phyloP scores from a whole-genome alignment of 2,329 filamentous ascomycete genomes.

The Taxawa tesnikishii region DNA sequence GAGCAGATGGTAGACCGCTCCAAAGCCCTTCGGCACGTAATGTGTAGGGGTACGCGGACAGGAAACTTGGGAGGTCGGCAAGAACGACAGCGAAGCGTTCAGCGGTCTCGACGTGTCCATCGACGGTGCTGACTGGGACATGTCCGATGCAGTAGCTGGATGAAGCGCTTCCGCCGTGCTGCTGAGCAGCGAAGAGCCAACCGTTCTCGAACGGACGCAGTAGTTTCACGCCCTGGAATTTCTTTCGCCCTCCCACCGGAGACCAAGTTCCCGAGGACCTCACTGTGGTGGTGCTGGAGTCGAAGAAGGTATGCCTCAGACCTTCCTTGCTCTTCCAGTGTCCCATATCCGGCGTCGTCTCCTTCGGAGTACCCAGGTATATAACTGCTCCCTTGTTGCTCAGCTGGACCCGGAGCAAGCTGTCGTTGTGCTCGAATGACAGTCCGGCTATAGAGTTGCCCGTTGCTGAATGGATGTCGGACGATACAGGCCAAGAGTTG shows the following conservation, averaged over 20 bases:
- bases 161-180: constrained; percentile 14
- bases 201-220: constrained; percentile 15
- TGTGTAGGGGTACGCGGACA: constrained; percentile 13
- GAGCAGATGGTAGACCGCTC: constrained; percentile 19
- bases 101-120: constrained; percentile 7
- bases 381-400: constrained; percentile 20
- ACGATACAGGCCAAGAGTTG: constrained; percentile 18
- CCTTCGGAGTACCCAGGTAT: constrained; percentile 20
- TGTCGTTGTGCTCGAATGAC: constrained; percentile 20
- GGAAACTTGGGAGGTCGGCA: constrained; percentile 17
- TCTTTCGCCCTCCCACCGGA: not conserved
- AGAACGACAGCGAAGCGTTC: constrained; percentile 15
- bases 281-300: constrained; percentile 11
- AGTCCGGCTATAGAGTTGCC: constrained; percentile 22
- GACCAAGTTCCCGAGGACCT: not conserved
- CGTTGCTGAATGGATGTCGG: constrained; percentile 17
- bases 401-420: constrained; percentile 18
- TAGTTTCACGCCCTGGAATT: constrained; percentile 15
- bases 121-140: constrained; percentile 11
- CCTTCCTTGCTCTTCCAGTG: constrained; percentile 21
- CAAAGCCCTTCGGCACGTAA: constrained; percentile 15
- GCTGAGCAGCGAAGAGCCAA: constrained; percentile 18
- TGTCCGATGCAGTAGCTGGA: constrained; percentile 16
- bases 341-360: constrained; percentile 10
- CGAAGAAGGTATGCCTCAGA: constrained; percentile 17